Evolutionary conservation across 495 filamentous ascomycete genomes (phyloP), one percentile per base, ranked within the genome.

Genomic region (Elasticomyces elasticus): DNA sequence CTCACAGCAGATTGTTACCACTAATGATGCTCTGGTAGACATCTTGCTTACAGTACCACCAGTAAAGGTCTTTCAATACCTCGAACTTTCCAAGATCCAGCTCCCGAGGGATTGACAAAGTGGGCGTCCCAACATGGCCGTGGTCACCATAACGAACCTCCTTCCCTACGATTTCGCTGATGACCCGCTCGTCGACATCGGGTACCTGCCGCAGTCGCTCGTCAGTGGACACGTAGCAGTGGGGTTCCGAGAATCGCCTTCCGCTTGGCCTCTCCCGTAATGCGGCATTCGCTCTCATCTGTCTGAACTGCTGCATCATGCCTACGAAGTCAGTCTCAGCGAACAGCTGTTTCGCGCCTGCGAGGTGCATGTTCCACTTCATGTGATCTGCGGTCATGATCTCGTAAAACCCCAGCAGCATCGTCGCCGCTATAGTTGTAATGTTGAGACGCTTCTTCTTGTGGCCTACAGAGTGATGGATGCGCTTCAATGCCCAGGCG

Each of bases 21-120:
- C 92, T 91, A 31, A 98, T 71, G 53, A 96, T 76, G 63, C 88
- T 89, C 66, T 96, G 91, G 61, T 89, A 87, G 5, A 84, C 79
- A 69, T 98, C 92, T 69, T 95, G 90, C 69, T 95, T 94, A 51
- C 76, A 82, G 68, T 85, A 98, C 89, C 88, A 97, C 92, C 92
- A 98, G 70, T 85, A 94, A 26, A 98, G 72, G 69, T 98, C 92
- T 51, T 84, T 79, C 49, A 94, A 78, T 33, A 86, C 79, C 64
- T 88, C 81, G 62, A 86, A 94, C 23, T 71, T 78, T 64, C 44
- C 67, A 66, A 42, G 56, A 64, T 70, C 64, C 9, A 67, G 24
- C 10, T 52, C 49, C 30, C 33, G 42, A 17, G 51, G 58, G 2
- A 50, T 26, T 15, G 26, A 51, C 5, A 61, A 51, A 22, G 50